Evolutionary conservation across 78 protist species (phyloP), one percentile per base, ranked within the genome.

Genomic region (Chrysochromulina tobinii): DNA sequence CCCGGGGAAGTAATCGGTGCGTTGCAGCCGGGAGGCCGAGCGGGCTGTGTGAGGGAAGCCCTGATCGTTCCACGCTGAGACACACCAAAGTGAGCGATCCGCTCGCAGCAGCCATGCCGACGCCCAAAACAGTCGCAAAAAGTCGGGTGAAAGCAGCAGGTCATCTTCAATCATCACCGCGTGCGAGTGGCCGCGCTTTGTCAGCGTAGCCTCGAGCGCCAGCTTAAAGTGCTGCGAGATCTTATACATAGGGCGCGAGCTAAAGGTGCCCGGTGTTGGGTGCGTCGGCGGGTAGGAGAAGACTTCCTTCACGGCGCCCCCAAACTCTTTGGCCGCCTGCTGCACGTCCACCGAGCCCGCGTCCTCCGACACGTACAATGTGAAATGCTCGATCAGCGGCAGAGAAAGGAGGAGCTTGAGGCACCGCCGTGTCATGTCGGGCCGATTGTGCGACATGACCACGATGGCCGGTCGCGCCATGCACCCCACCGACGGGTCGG

Each of bases 1-100:
- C 1, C 99, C 99, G 1, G 99, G 99, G 92, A 97, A 96, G 93
- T 94, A 96, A 23, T 97, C 98, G 9, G 96, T 87, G 59, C 98
- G 85, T 38, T 93, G 90, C 48, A 97, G 89, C 67, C 4, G 53
- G 27, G 5, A 4, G 14, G 23, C 5, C 18, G 2, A 5, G 51
- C 20, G 3, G 6, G 48, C 50, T 2, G 51, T 18, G 48, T 25
- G 64, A 25, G 87, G 59, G 61, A n/a, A 54, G 48, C 87, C 61
- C 48, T 95, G 90, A 91, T 97, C 99, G 72, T 97, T 97, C 97
- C 96, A 97, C 1, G 97, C 97, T 38, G 96, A 93, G 0, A 95
- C 90, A 79, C 99, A 97, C 69, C 85, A 96, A 3, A 97, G 72
- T 0, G 95, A 51, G 7, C 77, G 59, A 58, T 95, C 61, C 21